These are phyloP conservation scores for Hanseniaspora pseudoguilliermondii DNA, from an alignment of 805 yeast species.

Conservation along the genomic window DNA sequence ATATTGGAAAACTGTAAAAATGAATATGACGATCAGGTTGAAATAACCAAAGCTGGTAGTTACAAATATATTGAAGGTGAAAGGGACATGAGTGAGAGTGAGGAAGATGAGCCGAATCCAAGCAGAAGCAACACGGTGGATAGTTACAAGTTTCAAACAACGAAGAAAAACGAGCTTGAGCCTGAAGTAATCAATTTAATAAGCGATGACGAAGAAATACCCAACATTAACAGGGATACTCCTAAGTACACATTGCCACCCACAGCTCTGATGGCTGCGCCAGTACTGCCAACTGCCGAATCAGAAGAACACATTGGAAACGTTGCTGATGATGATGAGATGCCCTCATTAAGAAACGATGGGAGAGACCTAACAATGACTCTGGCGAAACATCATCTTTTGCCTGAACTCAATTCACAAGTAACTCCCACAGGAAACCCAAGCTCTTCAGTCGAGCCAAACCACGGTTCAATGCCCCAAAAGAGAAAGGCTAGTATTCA, in stretches of 20 bases:
- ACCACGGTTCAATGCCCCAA: neutral
- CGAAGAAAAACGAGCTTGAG: constrained; percentile 16
- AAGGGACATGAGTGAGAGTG: constrained; percentile 21
- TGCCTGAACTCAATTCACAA: neutral
- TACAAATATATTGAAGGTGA: constrained; percentile 39
- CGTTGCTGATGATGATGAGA: constrained; percentile 5
- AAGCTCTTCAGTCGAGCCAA: neutral
- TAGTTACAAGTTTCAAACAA: constrained; percentile 9
- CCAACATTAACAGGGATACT: constrained; percentile 3
- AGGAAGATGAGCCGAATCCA: constrained; percentile 9
- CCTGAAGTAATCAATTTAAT: constrained; percentile 39
- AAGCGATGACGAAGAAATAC: constrained; percentile 33
- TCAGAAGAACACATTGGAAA: constrained; percentile 8
- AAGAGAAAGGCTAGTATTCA: neutral
- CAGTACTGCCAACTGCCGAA: constrained; percentile 7
- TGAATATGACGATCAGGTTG: constrained; percentile 51
- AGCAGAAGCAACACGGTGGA: neutral
- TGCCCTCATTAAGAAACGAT: constrained; percentile 12
- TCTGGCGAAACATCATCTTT: neutral
- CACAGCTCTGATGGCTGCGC: neutral
- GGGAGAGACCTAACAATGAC: constrained; percentile 11
- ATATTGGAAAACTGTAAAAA: constrained; percentile 41
- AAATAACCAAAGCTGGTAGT: constrained; percentile 55
- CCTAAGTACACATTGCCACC: neutral
- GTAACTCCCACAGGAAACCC: neutral